These are phyloP conservation scores for Telfairia occidentalis DNA, from an alignment of 331 rosid genomes.

Conservation along the genomic window DNA sequence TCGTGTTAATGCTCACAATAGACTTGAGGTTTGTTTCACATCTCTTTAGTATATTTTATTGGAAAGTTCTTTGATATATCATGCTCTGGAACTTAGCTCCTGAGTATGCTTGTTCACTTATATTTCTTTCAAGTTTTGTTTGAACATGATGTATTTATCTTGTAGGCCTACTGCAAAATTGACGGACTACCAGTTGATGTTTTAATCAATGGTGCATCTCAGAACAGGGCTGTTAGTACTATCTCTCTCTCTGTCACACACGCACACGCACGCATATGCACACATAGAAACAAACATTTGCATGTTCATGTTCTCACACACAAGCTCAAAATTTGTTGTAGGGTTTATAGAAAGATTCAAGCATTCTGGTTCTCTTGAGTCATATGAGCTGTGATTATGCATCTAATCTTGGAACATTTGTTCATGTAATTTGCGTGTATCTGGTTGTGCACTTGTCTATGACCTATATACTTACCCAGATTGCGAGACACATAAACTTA, in stretches of 20 bases:
- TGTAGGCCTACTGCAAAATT: slow-evolving; percentile 79
- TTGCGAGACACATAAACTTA: not conserved
- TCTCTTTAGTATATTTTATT: not conserved
- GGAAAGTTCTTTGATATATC: not conserved
- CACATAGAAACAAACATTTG: not conserved
- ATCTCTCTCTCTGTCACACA: not conserved
- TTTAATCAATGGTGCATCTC: slow-evolving; percentile 56
- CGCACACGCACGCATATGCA: not conserved
- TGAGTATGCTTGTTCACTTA: not conserved
- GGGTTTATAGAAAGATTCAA: not conserved
- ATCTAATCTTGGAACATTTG: not conserved
- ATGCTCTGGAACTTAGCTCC: not conserved
- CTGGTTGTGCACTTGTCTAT: not conserved
- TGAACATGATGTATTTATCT: not conserved
- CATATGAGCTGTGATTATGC: not conserved
- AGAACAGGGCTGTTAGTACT: slow-evolving; percentile 89
- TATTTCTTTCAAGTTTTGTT: not conserved
- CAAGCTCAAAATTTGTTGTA: not conserved
- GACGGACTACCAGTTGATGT: slow-evolving; percentile 72
- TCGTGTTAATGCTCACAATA: slow-evolving; percentile 78
- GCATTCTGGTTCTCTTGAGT: not conserved
- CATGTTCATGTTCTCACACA: not conserved
- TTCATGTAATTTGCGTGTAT: not conserved
- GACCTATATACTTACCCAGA: not conserved
- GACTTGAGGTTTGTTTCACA: slow-evolving; percentile 51